These are phyloP conservation scores for Phaeosphaeriaceae sp. DNA, from an alignment of 2,329 filamentous ascomycete genomes.

Conservation along the genomic window DNA sequence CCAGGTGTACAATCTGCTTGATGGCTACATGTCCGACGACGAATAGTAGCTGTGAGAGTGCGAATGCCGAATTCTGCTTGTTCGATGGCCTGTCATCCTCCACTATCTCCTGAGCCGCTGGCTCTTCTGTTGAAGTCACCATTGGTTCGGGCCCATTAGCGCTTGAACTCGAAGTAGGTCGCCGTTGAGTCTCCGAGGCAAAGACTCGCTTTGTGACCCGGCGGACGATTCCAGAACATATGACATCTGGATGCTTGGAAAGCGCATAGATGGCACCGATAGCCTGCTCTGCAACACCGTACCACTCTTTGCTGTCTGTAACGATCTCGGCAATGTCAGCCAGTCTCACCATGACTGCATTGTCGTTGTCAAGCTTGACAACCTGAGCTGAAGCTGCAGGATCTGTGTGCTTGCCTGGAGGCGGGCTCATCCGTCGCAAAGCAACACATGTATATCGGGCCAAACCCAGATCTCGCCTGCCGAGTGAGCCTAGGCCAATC, in stretches of 20 bases:
- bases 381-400: constrained; percentile 62
- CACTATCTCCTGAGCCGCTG: constrained; percentile 26
- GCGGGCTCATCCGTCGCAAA: constrained; percentile 84
- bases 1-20: constrained; percentile 98
- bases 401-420: constrained; percentile 69
- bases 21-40: constrained; percentile 96
- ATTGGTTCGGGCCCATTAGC: constrained; percentile 35
- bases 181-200: constrained; percentile 60
- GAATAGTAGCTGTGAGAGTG: constrained; percentile 89
- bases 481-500: constrained; percentile 83
- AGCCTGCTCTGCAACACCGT: constrained; percentile 93
- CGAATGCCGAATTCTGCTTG: constrained; percentile 73
- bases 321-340: constrained; percentile 85
- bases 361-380: constrained; percentile 86
- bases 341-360: constrained; percentile 81
- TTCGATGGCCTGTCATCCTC: constrained; percentile 35
- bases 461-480: constrained; percentile 81
- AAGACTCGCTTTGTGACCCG: constrained; percentile 86
- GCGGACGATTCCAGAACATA: constrained; percentile 89
- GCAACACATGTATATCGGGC: constrained; percentile 97
- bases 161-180: constrained; percentile 41
- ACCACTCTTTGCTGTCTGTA: constrained; percentile 91
- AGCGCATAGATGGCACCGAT: constrained; percentile 94
- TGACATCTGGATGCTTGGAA: constrained; percentile 89
- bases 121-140: constrained; percentile 19